Base-by-base conservation (phyloP, 495 filamentous ascomycete genomes). In the Zalerion maritima region DNA sequence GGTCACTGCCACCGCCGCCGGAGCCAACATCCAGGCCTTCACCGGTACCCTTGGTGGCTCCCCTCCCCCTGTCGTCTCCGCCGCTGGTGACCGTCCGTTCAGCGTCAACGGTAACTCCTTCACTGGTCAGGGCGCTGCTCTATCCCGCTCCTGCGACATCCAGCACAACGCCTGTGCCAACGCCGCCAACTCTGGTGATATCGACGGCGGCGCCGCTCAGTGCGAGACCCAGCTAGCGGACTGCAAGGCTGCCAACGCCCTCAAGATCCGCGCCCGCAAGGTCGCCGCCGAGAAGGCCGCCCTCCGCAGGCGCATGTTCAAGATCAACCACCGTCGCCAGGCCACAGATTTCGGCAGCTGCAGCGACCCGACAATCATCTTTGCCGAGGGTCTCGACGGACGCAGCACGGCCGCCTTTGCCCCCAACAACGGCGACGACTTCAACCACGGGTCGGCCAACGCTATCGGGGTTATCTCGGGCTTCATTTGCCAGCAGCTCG, bases 111-210 rank as follows among this genome's bases (percentile, higher is more conserved):
- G 67, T 16, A 42, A 37, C 29, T 62, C 59, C 8, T 73, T 73
- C 46, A 47, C 55, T 8, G 62, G 60, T 40, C 24, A 36, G n/a
- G 60, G 47, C 21, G 66, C 63, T 7, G 67, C 67, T 14, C 43
- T 67, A 32, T 52, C 60, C 49, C 57, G 67, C 11, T 67, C 61
- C 1, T 71, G 65, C 50, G 50, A 58, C 32, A 44, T 68, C 13
- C 67, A 71, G 46, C 62, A 69, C 55, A 71, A 68, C 47, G 56
- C 55, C 10, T 71, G 67, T 52, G 48, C 63, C 33, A 60, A 69
- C 45, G 63, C 59, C 4, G 64, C 57, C 38, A 70, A 71, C 54
- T 36, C 53, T n/a, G 63, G 64, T 12, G 35, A 48, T 30, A 28
- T 61, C 35, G 18, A 28, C 14, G 50, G 50, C 31, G 54, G 48